Conservation (phyloP, 257 asterid genomes). For the Ocimum tenuiflorum region DNA sequence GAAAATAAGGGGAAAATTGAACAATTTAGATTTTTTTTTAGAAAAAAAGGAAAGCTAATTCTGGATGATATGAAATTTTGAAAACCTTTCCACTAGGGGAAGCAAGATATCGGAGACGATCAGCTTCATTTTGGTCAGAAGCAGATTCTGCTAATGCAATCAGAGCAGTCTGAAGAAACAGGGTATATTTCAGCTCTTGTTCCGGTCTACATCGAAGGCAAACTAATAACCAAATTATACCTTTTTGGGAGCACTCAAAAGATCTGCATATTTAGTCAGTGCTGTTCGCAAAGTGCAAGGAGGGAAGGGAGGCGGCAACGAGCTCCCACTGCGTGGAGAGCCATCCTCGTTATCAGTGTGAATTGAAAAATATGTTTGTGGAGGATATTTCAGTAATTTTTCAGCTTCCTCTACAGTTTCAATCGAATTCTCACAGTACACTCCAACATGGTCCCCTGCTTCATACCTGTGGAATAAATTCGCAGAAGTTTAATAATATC, state of each 20-base stretch:
- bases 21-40: background rate
- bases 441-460: constrained; percentile 98
- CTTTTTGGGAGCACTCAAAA: constrained; percentile 86
- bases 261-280: constrained; percentile 75
- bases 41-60: background rate
- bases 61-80: constrained; percentile 8
- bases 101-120: constrained; percentile 65
- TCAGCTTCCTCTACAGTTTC: constrained; percentile 88
- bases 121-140: constrained; percentile 78
- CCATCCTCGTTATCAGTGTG: constrained; percentile 79
- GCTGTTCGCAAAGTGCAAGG: constrained; percentile 87
- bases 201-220: constrained; percentile 2
- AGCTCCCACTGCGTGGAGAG: constrained; percentile 62
- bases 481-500: background rate
- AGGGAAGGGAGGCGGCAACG: constrained; percentile 80
- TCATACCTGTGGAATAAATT: constrained; percentile 51
- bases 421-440: constrained; percentile 62
- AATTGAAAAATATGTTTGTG: constrained; percentile 73
- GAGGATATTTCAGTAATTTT: constrained; percentile 48
- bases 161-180: constrained; percentile 57
- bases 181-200: constrained; percentile 7
- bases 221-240: constrained; percentile 27
- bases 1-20: constrained; percentile 3
- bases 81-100: constrained; percentile 92
- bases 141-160: constrained; percentile 78